Evolutionary conservation across 140 eudicot species (phyloP), one percentile per base, ranked within the genome.

Genomic region (Anethum foeniculum): DNA sequence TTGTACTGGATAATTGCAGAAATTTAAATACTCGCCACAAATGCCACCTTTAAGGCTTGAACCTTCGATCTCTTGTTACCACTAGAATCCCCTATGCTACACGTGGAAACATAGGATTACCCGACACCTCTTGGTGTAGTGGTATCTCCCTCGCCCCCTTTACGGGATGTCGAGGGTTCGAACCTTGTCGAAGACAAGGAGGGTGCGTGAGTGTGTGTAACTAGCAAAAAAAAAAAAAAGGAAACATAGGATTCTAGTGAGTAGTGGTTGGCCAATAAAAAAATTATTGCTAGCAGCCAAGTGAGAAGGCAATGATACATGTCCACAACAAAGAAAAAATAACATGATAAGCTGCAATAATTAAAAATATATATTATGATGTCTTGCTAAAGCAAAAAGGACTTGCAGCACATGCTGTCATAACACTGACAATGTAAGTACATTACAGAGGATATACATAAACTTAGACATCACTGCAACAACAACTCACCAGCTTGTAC

Each of bases 401-500:
- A 72, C 18, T 12, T 38, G 7, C 74, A 30, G 74, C 43, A 32
- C 30, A 72, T 23, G 13, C 16, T 39, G 27, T 25, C n/a, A 44
- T 74, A 11, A 12, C 10, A 14, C 30, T 3, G n/a, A 43, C 16
- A 44, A 43, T 19, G 27, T 36, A 6, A 21, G 6, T 12, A 21
- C 77, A 71, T 15, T 8, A 25, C 25, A 46, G 43, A 4, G 64
- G 13, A 14, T 21, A 32, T 64, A 44, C 58, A 71, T n/a, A 30
- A 67, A 74, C 36, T 23, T 9, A 44, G 5, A 68, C 4, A 56
- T 19, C 39, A 51, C 12, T 76, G 23, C 39, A 60, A 75, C 36
- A 84, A 75, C 41, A 83, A 81, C 90, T 86, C 85, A 94, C 98
- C 98, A 94, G 90, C 98, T 94, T 79, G 98, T 94, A 86, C 97